Base-by-base conservation (phyloP, 2,329 filamentous ascomycete genomes). In the Aspergillus caelatus region DNA sequence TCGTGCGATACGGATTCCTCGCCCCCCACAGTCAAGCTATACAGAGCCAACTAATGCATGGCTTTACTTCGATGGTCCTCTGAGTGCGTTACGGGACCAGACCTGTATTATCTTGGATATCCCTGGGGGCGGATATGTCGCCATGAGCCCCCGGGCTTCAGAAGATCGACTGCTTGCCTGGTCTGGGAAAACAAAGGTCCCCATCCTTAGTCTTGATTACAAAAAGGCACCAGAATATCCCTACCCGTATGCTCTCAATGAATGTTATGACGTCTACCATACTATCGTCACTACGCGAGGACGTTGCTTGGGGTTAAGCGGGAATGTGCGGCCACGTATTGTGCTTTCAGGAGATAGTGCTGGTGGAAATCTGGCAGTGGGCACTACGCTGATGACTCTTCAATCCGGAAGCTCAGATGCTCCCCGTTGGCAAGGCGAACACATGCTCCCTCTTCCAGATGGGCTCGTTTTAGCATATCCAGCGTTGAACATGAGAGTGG, bases 141-240 rank as follows among this genome's bases (percentile, higher is more conserved):
- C 95, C 21, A 99, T 99, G 95, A 89, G 92, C 63, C 95, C 95
- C n/a, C 84, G 95, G 54, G 92, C 90, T 71, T 93, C 96, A 71
- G 95, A 99, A 74, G 95, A 99, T 77, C 96, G 96, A 78, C 83
- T 99, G 21, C 88, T 97, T 70, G 89, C 91, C 2, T 99, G 95
- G 95, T 93, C 95, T 0, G 91, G 91, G 19, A 94, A 91, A 77
- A 92, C 92, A 0, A 92, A 93, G 0, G 77, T 97, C n/a, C 94
- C 95, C 0, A 86, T 99, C 7, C 80, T 99, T 61, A 97, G 94
- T 71, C 79, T 99, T 63, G 93, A 99, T 74, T 99, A 99, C 79
- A 87, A 86, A 69, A 95, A 95, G 74, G 92, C 92, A 0, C 92
- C 92, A 0, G 92, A 96, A 71, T 89, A 88, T 75, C 92, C 92